Evolutionary conservation across 495 filamentous ascomycete genomes (phyloP).

Genomic region (Xylaria sp.): DNA sequence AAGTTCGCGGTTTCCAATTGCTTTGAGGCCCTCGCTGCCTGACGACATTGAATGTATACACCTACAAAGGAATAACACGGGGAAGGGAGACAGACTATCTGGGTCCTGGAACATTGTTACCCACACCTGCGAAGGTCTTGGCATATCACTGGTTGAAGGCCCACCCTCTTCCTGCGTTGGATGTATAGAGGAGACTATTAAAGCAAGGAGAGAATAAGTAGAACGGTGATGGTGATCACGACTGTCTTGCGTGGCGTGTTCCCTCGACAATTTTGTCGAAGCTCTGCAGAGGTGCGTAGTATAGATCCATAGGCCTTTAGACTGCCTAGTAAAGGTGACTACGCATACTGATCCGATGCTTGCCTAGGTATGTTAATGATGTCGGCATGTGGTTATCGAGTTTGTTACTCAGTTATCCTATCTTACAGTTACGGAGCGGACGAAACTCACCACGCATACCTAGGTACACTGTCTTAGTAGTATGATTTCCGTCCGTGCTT

Average conservation of each 20-base stretch:
- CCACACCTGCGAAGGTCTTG: constrained; percentile 1
- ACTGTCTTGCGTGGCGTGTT: background rate
- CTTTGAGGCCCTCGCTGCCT: background rate
- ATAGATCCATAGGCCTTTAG: background rate
- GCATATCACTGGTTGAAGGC: background rate
- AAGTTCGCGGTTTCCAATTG: constrained; percentile 5
- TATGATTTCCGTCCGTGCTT: constrained; percentile 18
- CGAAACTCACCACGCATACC: background rate
- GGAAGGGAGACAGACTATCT: constrained; percentile 4
- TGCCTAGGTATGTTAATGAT: background rate
- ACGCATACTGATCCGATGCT: constrained; percentile 5
- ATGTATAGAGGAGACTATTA: background rate
- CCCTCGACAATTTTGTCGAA: background rate
- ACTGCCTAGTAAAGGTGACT: background rate
- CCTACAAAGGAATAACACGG: background rate
- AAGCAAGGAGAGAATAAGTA: background rate
- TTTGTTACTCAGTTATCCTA: too few relatives aligned
- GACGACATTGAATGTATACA: background rate
- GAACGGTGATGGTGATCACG: background rate
- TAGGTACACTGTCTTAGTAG: too few relatives aligned
- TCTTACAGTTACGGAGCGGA: background rate
- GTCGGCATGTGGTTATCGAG: background rate
- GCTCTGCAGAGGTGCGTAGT: background rate
- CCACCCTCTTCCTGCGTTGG: background rate
- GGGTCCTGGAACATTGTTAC: constrained; percentile 4